A percentile compares a stretch with the other conserved stretches of the same genome.
Evolutionary conservation across 169 alveolate genomes (phyloP).

Genomic region (Fabrea salina): DNA sequence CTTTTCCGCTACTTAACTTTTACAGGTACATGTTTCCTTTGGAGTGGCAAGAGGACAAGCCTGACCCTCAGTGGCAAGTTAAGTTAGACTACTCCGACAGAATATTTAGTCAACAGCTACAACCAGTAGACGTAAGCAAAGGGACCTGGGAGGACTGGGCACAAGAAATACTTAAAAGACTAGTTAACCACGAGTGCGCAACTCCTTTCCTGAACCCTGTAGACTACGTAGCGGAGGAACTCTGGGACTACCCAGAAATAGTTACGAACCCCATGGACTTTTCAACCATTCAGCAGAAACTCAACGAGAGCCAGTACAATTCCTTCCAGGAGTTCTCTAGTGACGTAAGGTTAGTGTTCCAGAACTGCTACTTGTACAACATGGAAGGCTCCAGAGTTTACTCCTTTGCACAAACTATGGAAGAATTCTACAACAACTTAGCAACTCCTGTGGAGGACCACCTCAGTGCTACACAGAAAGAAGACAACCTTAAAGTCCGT

Average conservation of each 20-base stretch:
- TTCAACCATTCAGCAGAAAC: conserved; percentile 47
- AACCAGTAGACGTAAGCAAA: conserved; percentile 6
- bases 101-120: background rate
- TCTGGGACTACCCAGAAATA: conserved; percentile 37
- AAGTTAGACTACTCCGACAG: background rate
- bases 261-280: conserved; percentile 51
- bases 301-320: conserved; percentile 33
- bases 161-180: background rate
- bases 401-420: background rate
- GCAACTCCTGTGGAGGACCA: background rate
- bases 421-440: background rate
- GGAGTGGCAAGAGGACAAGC: background rate
- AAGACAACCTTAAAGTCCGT: background rate
- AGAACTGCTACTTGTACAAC: conserved; percentile 38
- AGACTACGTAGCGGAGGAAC: conserved; percentile 39
- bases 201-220: conserved; percentile 49
- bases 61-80: conserved; percentile 17
- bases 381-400: conserved; percentile 1
- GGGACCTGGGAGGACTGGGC: conserved; percentile 26
- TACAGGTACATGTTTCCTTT: background rate
- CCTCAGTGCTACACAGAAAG: background rate
- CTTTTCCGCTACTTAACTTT: background rate
- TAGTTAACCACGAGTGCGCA: conserved; percentile 7
- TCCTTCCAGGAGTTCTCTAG: conserved; percentile 38
- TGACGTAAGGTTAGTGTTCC: conserved; percentile 47